phyloP scores from a whole-genome alignment of 805 yeast genomes.

The Candida quercuum region DNA sequence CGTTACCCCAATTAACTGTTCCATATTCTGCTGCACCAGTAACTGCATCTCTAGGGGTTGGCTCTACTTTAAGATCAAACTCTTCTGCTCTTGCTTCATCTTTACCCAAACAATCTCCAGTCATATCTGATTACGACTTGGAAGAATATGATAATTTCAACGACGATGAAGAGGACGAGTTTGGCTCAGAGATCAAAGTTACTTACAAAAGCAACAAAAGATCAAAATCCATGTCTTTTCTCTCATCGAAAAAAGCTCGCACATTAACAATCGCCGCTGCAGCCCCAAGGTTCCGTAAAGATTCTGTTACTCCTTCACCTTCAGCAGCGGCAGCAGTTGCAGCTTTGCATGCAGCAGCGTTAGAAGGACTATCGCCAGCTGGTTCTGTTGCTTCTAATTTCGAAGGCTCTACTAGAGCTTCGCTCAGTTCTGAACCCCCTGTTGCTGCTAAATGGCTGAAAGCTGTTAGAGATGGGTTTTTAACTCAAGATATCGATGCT shows the following conservation, averaged over 20 bases:
- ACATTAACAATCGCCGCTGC: slow-evolving; percentile 70
- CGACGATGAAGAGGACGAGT: slow-evolving; percentile 32
- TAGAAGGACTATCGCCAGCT: slow-evolving; percentile 42
- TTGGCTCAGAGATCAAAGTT: slow-evolving; percentile 35
- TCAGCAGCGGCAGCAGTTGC: slow-evolving; percentile 72
- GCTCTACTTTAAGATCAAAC: slow-evolving; percentile 12
- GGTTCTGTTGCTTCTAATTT: slow-evolving; percentile 28
- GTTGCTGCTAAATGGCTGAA: slow-evolving; percentile 62
- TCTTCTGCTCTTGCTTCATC: neutral
- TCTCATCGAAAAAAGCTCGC: slow-evolving; percentile 45
- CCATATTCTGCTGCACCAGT: slow-evolving; percentile 78
- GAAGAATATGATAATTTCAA: slow-evolving; percentile 37
- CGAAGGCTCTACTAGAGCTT: slow-evolving; percentile 14
- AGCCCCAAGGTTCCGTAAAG: slow-evolving; percentile 72
- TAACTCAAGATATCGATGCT: slow-evolving; percentile 69
- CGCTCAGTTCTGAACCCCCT: slow-evolving; percentile 21
- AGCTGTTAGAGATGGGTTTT: slow-evolving; percentile 70
- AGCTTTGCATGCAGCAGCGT: slow-evolving; percentile 63
- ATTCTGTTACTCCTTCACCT: slow-evolving; percentile 50
- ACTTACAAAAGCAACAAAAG: slow-evolving; percentile 44
- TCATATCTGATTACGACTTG: slow-evolving; percentile 37
- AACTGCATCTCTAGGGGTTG: slow-evolving; percentile 51
- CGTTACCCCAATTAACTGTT: slow-evolving; percentile 41
- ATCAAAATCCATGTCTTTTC: slow-evolving; percentile 58
- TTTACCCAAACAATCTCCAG: slow-evolving; percentile 7